phyloP scores from a whole-genome alignment of 108 stramenopile genomes.

The Skeletonema marinoi region DNA sequence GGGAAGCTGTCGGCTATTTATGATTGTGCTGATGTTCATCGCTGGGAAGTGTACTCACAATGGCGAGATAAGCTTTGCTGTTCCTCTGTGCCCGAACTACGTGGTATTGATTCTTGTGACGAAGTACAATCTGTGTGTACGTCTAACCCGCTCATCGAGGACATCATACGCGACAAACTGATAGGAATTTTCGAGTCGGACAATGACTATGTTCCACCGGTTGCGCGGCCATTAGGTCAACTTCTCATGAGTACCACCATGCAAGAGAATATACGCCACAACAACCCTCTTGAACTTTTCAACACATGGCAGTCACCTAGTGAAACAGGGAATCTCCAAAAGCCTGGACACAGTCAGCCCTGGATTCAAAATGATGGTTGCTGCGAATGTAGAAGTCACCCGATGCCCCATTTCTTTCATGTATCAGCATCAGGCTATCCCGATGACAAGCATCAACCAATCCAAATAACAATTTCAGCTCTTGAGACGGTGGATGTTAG shows the following conservation, averaged over 20 bases:
- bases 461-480: constrained; percentile 70
- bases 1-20: constrained; percentile 36
- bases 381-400: constrained; percentile 65
- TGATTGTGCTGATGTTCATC: constrained; percentile 41
- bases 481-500: constrained; percentile 61
- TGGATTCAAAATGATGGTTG: constrained; percentile 58
- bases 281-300: constrained; percentile 40
- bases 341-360: constrained; percentile 23
- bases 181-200: constrained; percentile 33
- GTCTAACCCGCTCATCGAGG: constrained; percentile 36
- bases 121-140: constrained; percentile 16
- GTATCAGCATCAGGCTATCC: constrained; percentile 49
- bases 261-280: constrained; percentile 34
- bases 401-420: constrained; percentile 53
- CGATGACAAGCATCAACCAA: constrained; percentile 77
- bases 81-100: constrained; percentile 38
- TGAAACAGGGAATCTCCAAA: not conserved
- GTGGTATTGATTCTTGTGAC: constrained; percentile 34
- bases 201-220: constrained; percentile 36
- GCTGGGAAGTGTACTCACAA: constrained; percentile 34
- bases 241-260: constrained; percentile 37
- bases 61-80: constrained; percentile 47
- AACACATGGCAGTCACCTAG: constrained; percentile 27
- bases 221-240: constrained; percentile 18
- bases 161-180: constrained; percentile 39